Base-by-base conservation (phyloP, 208 protist genomes). In the Acanthamoeba divionensis region DNA sequence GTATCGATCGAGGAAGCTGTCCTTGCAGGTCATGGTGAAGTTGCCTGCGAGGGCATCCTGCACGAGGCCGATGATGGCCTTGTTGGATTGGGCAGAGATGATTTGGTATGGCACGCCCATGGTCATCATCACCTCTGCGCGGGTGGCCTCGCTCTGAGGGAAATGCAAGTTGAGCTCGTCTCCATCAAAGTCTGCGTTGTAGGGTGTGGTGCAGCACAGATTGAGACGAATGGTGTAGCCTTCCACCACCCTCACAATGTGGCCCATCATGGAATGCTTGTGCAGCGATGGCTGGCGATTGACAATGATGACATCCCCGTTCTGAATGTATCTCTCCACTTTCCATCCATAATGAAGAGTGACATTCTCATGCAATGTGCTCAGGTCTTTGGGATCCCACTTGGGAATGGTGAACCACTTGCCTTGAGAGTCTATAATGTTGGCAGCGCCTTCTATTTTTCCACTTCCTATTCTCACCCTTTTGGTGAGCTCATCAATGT, bases 161-260 rank as follows among this genome's bases (percentile, higher is more conserved):
- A 99, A 97, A 94, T 99, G 99, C 73, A 99, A 90, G 94, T 99
- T 99, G 99, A 99, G 99, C 95, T 99, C 99, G 93, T 99, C 99
- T 67, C 99, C 99, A 95, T 99, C 99, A 91, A 99, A 99, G 93
- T 99, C 99, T 36, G 99, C 99, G 94, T 99, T 99, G 94, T 99
- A 99, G 60, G 99, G 99, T 44, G 98, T 98, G 0, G 98, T 99
- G 75, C 98, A 98, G 44, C 95, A 98, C 7, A 99, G 95, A 95
- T 99, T 99, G 3, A 99, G 94, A 83, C 99, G 97, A 92, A 99
- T 99, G 10, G 99, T 99, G 50, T 97, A 98, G 94, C 98, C 99
- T 79, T 98, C 98, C 73, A 99, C 96, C 62, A 99, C 95, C 29
- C 97, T 97, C 24, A 98, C 95, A n/a, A 95, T 94, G 91, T 98